These are phyloP conservation scores for Diaporthe sp. DNA, from an alignment of 2,329 filamentous ascomycete species.

Conservation along the genomic window DNA sequence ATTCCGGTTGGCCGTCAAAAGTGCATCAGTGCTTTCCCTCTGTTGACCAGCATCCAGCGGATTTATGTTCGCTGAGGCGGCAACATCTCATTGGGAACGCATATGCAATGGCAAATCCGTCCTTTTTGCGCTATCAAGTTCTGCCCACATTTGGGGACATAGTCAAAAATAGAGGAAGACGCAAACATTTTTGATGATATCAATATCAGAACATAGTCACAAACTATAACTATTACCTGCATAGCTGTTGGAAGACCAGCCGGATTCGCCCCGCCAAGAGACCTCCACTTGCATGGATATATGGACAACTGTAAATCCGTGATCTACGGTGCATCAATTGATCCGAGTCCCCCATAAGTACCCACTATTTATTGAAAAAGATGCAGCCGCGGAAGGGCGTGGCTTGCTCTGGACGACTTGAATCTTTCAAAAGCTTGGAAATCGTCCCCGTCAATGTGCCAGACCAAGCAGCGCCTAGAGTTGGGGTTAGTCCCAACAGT, in stretches of 20 bases:
- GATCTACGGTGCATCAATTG: slow-evolving; percentile 3
- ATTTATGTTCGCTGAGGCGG: neutral
- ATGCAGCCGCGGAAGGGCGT: neutral
- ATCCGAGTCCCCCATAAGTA: neutral
- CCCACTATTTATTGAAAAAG: neutral
- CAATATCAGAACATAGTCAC: neutral
- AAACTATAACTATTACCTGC: neutral
- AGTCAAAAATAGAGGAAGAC: neutral
- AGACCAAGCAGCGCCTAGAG: no score
- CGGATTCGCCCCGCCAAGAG: neutral
- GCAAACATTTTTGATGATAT: neutral
- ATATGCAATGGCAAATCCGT: neutral
- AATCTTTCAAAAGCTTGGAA: neutral
- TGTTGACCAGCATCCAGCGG: neutral
- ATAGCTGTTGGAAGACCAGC: neutral
- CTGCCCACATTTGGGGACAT: neutral
- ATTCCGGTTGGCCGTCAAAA: neutral
- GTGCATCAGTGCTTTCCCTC: neutral
- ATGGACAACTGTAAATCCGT: neutral
- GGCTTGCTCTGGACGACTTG: no score
- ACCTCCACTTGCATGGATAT: neutral
- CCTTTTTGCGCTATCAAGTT: neutral
- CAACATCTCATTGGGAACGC: neutral
- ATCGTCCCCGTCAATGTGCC: neutral
- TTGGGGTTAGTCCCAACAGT: neutral